Evolutionary conservation across 2,329 filamentous ascomycete species (phyloP), one percentile per base, ranked within the genome.

Genomic region (Epichloe gansuensis): DNA sequence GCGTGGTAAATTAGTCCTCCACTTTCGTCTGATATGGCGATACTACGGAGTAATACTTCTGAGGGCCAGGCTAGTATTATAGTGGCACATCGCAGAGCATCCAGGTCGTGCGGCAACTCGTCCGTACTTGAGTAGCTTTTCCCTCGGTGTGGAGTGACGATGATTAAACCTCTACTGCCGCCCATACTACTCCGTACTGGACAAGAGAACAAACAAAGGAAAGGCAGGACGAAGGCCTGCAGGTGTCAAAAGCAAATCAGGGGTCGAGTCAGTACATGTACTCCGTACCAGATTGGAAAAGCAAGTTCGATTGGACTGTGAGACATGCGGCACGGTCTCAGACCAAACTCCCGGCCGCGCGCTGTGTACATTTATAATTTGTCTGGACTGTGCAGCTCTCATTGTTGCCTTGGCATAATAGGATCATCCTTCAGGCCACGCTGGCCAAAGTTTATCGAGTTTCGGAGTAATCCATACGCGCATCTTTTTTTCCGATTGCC

Each of bases 301-400:
- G 31, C 37, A 42, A 52, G 45, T 52, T 52, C 34, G n/a, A 52
- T 28, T 43, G 25, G 17, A 46, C 23, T 46, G 38, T 38, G 34
- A 53, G 51, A 53, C 51, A 21, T 41, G 50, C 50, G 35, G 41
- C 31, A 49, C 46, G 8, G 31, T 15, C 35, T 25, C 44, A 34
- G 31, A 31, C 8, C 31, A 31, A 31, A 31, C 31, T 31, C 3
- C 31, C 31, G 31, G 31, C 31, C 31, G 31, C 31, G 31, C 31
- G 31, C 31, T 31, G 31, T 9, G 31, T 11, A 31, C 4, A 11
- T 31, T 9, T 3, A 31, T 4, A 3, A 31, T 9, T 31, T 31
- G 3, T 9, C 31, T 31, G 23, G 23, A 23, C 23, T 4, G 23
- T 23, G 17, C 17, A 21, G 17, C 17, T 31, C 28, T 9, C 28